These are phyloP conservation scores for Elsinoe necatrix DNA, from an alignment of 2,329 filamentous ascomycete genomes.

Conservation along the genomic window DNA sequence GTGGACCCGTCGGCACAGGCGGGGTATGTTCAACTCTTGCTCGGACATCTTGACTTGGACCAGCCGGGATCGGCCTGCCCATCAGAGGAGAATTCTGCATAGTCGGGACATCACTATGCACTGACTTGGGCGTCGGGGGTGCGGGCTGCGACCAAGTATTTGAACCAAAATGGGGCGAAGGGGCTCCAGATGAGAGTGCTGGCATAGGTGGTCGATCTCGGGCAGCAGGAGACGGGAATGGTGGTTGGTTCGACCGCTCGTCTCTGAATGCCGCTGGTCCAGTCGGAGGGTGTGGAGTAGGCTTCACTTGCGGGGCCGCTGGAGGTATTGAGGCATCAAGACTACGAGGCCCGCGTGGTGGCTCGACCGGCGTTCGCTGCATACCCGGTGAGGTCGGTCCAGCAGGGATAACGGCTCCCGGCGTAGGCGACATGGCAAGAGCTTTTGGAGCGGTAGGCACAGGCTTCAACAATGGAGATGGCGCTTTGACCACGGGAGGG, in stretches of 20 bases:
- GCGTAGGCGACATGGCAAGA: constrained; percentile 19
- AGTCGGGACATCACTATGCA: background rate
- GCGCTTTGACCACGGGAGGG: constrained; percentile 6
- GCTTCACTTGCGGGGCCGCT: background rate
- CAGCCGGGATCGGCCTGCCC: background rate
- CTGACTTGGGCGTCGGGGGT: constrained; percentile 14
- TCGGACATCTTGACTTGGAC: background rate
- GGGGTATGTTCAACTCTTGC: constrained; percentile 12
- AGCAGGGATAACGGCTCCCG: constrained; percentile 28
- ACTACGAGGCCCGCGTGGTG: constrained; percentile 28
- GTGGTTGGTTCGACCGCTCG: background rate
- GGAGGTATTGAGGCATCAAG: constrained; percentile 22
- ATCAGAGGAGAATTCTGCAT: constrained; percentile 1
- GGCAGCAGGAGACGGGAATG: background rate
- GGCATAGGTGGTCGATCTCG: background rate
- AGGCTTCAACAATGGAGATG: constrained; percentile 17
- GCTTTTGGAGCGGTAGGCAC: constrained; percentile 32
- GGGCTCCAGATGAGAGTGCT: background rate
- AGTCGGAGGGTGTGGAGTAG: background rate
- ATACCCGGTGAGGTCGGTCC: background rate
- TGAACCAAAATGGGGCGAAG: constrained; percentile 10
- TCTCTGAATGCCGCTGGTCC: constrained; percentile 11
- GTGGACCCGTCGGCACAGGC: constrained; percentile 18
- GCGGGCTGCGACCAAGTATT: background rate
- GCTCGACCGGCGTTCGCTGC: constrained; percentile 22